Percentiles rank a stretch among this genome's conserved stretches.
phyloP scores from a whole-genome alignment of 768 basidiomycete species.

The Rhizopogon vulgaris region DNA sequence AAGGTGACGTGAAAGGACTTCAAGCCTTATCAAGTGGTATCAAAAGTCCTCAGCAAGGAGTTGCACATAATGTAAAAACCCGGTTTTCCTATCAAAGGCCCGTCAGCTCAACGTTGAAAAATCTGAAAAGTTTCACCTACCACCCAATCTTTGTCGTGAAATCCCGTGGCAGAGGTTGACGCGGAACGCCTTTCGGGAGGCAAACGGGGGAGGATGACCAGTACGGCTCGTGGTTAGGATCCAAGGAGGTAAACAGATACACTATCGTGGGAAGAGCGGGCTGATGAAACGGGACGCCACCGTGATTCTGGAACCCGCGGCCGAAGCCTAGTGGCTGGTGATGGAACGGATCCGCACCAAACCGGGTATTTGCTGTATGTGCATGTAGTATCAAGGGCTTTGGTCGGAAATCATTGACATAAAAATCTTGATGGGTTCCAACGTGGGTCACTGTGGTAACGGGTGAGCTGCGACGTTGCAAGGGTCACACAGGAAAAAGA shows the following conservation, averaged over 20 bases:
- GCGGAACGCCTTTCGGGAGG: slow-evolving; percentile 12
- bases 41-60: slow-evolving; percentile 31
- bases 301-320: slow-evolving; percentile 5
- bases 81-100: slow-evolving; percentile 21
- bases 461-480: neutral
- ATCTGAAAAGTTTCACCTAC: slow-evolving; percentile 15
- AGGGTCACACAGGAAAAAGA: neutral
- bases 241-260: slow-evolving; percentile 37
- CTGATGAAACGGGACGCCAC: slow-evolving; percentile 11
- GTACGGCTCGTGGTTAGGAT: slow-evolving; percentile 27
- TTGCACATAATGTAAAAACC: slow-evolving; percentile 34
- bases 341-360: slow-evolving; percentile 6
- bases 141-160: slow-evolving; percentile 23
- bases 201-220: slow-evolving; percentile 33
- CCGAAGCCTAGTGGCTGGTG: slow-evolving; percentile 10
- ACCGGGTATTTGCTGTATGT: neutral
- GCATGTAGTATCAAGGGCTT: slow-evolving; percentile 10
- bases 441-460: slow-evolving; percentile 31
- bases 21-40: neutral
- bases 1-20: neutral
- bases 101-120: neutral
- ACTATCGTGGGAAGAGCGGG: slow-evolving; percentile 30
- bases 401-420: slow-evolving; percentile 29
- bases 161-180: slow-evolving; percentile 16
- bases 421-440: slow-evolving; percentile 36